Base-by-base conservation (phyloP, 2,329 filamentous ascomycete species). In the Exophiala alcalophila region DNA sequence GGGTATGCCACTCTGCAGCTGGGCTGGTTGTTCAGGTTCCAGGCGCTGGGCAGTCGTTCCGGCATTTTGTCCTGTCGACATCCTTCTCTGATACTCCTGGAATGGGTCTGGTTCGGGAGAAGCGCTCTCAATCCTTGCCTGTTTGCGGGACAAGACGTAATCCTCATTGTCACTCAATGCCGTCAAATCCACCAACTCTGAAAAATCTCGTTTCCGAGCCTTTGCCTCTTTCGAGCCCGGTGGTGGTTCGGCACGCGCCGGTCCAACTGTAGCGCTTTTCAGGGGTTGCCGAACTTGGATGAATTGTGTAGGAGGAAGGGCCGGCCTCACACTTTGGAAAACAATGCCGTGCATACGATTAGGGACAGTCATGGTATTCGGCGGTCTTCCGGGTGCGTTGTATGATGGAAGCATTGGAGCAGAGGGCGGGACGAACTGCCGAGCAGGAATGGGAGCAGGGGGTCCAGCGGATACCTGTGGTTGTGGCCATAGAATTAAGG, bases 151-250 rank as follows among this genome's bases (percentile, higher is more conserved):
- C 5, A 59, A 47, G 38, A 61, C 57, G 27, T 58, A 49, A 54
- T 67, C 54, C 1, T 71, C 68, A 15, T 77, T 72, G 26, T 72
- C 71, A 11, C 68, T 69, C 12, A 72, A 56, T 21, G 60, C 57
- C 3, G 73, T 72, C 38, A 79, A 57, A 54, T 79, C 76, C 4
- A 78, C 65, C 28, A 80, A 60, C 19, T 78, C 75, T 18, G 63
- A 68, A 49, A 79, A 72, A 5, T 65, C 70, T 15, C 74, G 67
- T 55, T 79, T 80, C 18, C 72, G 64, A n/a, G 76, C 74, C 39
- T 68, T 68, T 54, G 76, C 71, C 55, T 72, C 73, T 52, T 78
- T 79, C 49, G 73, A 57, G 6, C 58, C 59, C n/a, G 58, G 54
- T 2, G 48, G 38, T 5, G 57, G 56, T 26, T 54, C 49, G n/a